Percentiles rank a stretch among this genome's conserved stretches.
Evolutionary conservation across 768 basidiomycete genomes (phyloP).

Genomic region (Pleurotus tuber-regium): DNA sequence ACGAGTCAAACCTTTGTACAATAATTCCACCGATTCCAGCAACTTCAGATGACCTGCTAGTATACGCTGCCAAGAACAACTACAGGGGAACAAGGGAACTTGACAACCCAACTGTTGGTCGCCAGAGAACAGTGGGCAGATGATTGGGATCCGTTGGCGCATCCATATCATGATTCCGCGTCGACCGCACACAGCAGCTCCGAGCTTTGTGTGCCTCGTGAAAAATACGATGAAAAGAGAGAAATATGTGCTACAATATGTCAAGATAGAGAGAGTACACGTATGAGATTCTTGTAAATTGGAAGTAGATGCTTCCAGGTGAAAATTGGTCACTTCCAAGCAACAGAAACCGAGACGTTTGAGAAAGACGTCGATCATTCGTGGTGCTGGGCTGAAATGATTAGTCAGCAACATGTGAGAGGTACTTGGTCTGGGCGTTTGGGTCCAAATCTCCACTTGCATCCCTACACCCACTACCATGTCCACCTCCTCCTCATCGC

Average conservation of each 20-base stretch:
- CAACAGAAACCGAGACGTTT: not conserved
- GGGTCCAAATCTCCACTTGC: not conserved
- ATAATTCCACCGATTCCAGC: not conserved
- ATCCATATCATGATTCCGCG: not conserved
- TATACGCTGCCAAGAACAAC: not conserved
- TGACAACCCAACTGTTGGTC: conserved; percentile 8
- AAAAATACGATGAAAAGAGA: not conserved
- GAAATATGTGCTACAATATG: not conserved
- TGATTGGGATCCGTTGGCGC: not conserved
- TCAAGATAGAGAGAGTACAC: not conserved
- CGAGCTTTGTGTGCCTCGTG: not conserved
- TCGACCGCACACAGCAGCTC: not conserved
- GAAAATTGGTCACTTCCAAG: not conserved
- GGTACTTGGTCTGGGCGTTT: not conserved
- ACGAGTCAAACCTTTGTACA: no score
- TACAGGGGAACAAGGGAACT: not conserved
- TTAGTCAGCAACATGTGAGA: conserved; percentile 10
- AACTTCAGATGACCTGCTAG: not conserved
- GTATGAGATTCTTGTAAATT: not conserved
- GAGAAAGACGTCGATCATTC: conserved; percentile 10
- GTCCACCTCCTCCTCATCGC: conserved; percentile 5
- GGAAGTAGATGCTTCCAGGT: not conserved
- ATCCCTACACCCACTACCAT: conserved; percentile 5
- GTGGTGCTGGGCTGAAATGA: not conserved
- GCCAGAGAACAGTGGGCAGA: not conserved